A percentile compares a stretch with the other conserved stretches of the same genome.
phyloP scores from a whole-genome alignment of 306 rosid species.

The Amphicarpaea edgeworthii region DNA sequence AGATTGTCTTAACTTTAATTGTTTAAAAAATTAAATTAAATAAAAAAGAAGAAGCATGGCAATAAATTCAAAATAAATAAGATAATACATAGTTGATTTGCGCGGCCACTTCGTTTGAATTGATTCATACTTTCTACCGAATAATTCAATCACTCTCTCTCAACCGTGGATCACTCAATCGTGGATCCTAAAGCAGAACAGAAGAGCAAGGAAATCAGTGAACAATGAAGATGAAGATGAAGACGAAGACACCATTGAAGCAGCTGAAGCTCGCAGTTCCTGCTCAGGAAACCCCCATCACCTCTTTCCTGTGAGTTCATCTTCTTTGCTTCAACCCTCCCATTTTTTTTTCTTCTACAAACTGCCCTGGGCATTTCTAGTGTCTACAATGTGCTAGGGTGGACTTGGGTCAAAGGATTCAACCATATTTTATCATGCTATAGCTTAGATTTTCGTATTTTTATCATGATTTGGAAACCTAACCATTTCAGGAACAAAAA shows the following conservation, averaged over 20 bases:
- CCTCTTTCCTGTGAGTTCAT: conserved; percentile 71
- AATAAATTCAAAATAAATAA: conserved; percentile 12
- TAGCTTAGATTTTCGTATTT: too few species aligned
- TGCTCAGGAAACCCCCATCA: conserved; percentile 77
- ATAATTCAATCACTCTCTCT: background rate
- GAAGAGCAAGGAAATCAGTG: too few species aligned
- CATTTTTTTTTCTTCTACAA: background rate
- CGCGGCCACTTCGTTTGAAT: conserved; percentile 69
- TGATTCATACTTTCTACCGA: background rate
- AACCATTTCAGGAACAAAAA: too few species aligned
- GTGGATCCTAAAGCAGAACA: too few species aligned
- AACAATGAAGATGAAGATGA: conserved; percentile 55
- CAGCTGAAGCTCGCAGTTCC: conserved; percentile 92
- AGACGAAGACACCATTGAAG: conserved; percentile 86
- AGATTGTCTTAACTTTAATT: too few species aligned
- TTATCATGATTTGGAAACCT: too few species aligned
- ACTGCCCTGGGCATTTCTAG: too few species aligned
- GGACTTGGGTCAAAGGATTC: too few species aligned
- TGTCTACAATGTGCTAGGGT: too few species aligned
- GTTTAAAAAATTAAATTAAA: too few species aligned
- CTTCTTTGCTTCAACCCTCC: background rate
- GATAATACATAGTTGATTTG: conserved; percentile 17
- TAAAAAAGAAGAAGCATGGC: too few species aligned
- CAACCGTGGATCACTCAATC: background rate
- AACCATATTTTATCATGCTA: too few species aligned